Conservation (phyloP, 2,329 filamentous ascomycete species). For the Ascochyta lentis region DNA sequence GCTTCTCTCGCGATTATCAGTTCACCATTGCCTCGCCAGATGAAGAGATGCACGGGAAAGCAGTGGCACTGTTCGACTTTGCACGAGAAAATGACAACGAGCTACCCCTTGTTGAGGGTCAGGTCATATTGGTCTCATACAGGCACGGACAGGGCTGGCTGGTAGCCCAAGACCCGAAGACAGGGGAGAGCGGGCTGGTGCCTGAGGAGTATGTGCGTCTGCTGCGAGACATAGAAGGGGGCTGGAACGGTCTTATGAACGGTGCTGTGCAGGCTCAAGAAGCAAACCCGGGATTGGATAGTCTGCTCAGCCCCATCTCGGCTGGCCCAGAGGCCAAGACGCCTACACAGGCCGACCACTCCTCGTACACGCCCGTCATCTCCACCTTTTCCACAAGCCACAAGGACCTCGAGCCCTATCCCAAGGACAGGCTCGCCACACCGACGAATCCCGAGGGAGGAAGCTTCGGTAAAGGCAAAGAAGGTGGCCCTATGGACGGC, state of each 20-base stretch:
- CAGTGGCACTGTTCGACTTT: slow-evolving; percentile 94
- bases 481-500: slow-evolving; percentile 38
- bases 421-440: slow-evolving; percentile 51
- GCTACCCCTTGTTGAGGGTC: slow-evolving; percentile 87
- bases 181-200: slow-evolving; percentile 89
- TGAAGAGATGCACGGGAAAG: slow-evolving; percentile 97
- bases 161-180: slow-evolving; percentile 94
- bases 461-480: slow-evolving; percentile 25
- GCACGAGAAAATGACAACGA: slow-evolving; percentile 96
- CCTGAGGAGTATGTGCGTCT: slow-evolving; percentile 96
- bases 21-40: slow-evolving; percentile 95
- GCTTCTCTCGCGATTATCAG: slow-evolving; percentile 90
- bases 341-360: slow-evolving; percentile 48
- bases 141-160: slow-evolving; percentile 96
- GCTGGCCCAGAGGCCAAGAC: slow-evolving; percentile 49
- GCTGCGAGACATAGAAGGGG: slow-evolving; percentile 90
- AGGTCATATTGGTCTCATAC: slow-evolving; percentile 96
- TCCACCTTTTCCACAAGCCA: slow-evolving; percentile 60
- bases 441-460: slow-evolving; percentile 40
- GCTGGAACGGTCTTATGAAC: slow-evolving; percentile 62
- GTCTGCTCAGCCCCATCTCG: slow-evolving; percentile 43
- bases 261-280: slow-evolving; percentile 35
- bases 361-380: slow-evolving; percentile 54
- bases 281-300: slow-evolving; percentile 31
- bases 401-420: slow-evolving; percentile 57